Evolutionary conservation across 1,139 yeast genomes (phyloP), one percentile per base, ranked within the genome.

Genomic region (Candida mesenterica): DNA sequence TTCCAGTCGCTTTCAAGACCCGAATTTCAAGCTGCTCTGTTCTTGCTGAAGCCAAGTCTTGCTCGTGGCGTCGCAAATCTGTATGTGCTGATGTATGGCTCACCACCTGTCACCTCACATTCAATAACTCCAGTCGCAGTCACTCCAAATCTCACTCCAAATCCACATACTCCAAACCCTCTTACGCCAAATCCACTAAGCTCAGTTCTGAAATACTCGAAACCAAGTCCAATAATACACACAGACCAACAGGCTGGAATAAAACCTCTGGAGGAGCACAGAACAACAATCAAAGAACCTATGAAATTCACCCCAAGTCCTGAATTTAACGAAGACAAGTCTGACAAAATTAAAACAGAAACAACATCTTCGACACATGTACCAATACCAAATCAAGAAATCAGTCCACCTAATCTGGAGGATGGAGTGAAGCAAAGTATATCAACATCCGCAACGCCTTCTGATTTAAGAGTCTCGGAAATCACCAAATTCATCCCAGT

Each of bases 401-500:
- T 34, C 15, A 34, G 37, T 29, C 37, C 37, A 14, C 37, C 37
- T 13, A 17, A 9, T 15, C 32, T 28, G 31, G 36, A 33, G 16
- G 33, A 7, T 30, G 26, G 30, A 22, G 9, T 10, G n/a, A 20
- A 23, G 10, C 12, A 13, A 9, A 15, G 30, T 17, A 14, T 9
- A 10, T 15, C 20, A 12, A 5, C 28, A 5, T 7, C 23, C n/a
- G 22, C 22, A 17, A 15, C 28, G 7, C 16, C 30, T 5, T 19
- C 35, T 3, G 28, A 26, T 5, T 15, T 12, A 31, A 17, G 18
- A 3, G 28, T 23, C 9, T 26, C 28, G 10, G 38, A 34, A 30
- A 33, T 38, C 7, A 34, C 38, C 7, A 24, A 32, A 24, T 35
- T 20, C 20, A 26, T 35, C 7, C 38, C 41, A 3, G 23, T 30